Conservation (phyloP, 306 rosid species). For the Hippophae gyantsensis region DNA sequence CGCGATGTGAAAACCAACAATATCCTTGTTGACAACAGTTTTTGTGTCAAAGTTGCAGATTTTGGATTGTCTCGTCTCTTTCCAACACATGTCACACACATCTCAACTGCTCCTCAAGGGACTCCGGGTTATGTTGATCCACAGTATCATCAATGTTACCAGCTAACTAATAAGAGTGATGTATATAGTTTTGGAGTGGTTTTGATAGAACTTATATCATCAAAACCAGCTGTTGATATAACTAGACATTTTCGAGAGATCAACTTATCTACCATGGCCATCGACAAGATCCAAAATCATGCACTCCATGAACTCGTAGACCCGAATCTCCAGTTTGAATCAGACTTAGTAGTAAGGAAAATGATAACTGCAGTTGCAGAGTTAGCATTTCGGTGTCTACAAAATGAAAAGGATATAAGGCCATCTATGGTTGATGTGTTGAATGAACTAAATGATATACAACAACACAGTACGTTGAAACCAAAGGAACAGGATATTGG, state of each 20-base stretch:
- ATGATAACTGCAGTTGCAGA: constrained; percentile 66
- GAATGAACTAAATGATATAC: constrained; percentile 39
- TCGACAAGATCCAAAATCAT: constrained; percentile 54
- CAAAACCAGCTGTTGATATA: constrained; percentile 80
- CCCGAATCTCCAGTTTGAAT: constrained; percentile 43
- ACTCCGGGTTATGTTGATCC: constrained; percentile 97
- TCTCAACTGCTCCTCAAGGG: constrained; percentile 89
- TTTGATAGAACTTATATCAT: constrained; percentile 62
- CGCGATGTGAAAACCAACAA: constrained; percentile 75
- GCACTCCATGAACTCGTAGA: constrained; percentile 62
- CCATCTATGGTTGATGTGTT: constrained; percentile 59
- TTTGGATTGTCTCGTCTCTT: constrained; percentile 85
- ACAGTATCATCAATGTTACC: constrained; percentile 66
- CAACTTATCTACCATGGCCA: constrained; percentile 71
- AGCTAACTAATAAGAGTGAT: constrained; percentile 68
- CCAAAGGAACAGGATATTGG: constrained; percentile 42
- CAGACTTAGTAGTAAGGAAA: constrained; percentile 39
- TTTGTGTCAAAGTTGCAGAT: constrained; percentile 73
- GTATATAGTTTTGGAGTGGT: constrained; percentile 91
- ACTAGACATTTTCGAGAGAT: constrained; percentile 76
- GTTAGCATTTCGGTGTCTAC: constrained; percentile 73
- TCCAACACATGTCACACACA: constrained; percentile 49
- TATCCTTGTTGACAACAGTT: constrained; percentile 59
- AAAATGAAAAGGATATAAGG: constrained; percentile 49
- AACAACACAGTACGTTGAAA: background rate